A percentile compares a stretch with the other conserved stretches of the same genome.
These are phyloP conservation scores for Chalciporus chontae DNA, from an alignment of 768 basidiomycete genomes.

Conservation along the genomic window DNA sequence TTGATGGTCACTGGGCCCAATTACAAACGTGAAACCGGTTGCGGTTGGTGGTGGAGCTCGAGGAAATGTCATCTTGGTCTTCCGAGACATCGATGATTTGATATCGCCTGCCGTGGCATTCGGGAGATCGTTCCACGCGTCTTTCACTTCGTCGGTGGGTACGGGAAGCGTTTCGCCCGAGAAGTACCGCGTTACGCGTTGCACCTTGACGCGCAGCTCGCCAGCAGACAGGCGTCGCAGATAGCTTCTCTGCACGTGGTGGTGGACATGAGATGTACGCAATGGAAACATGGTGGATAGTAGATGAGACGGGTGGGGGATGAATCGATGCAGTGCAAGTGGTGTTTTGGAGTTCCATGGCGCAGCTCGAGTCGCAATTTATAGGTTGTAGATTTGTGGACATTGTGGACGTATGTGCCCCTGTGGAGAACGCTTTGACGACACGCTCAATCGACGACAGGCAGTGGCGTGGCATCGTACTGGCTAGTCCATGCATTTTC, in stretches of 20 bases:
- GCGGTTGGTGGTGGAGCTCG: slow-evolving; percentile 23
- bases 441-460: slow-evolving; percentile 12
- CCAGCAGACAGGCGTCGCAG: slow-evolving; percentile 7
- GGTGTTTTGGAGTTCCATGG: neutral
- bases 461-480: no score
- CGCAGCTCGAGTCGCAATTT: slow-evolving; percentile 12
- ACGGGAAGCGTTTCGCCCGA: slow-evolving; percentile 11
- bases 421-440: slow-evolving; percentile 16
- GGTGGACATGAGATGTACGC: slow-evolving; percentile 1
- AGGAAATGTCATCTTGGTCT: slow-evolving; percentile 1
- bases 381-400: slow-evolving; percentile 25
- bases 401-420: slow-evolving; percentile 15
- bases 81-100: slow-evolving; percentile 5
- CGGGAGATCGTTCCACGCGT: slow-evolving; percentile 25
- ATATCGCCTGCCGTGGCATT: slow-evolving; percentile 15
- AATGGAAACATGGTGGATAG: slow-evolving; percentile 10
- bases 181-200: slow-evolving; percentile 20
- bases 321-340: neutral
- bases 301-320: neutral
- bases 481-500: no score
- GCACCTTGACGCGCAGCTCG: slow-evolving; percentile 17
- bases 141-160: slow-evolving; percentile 14
- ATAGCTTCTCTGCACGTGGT: slow-evolving; percentile 16
- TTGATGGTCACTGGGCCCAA: neutral
- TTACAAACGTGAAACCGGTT: neutral